Base-by-base conservation (phyloP, 305 asterid species). In the Lippia alba region DNA sequence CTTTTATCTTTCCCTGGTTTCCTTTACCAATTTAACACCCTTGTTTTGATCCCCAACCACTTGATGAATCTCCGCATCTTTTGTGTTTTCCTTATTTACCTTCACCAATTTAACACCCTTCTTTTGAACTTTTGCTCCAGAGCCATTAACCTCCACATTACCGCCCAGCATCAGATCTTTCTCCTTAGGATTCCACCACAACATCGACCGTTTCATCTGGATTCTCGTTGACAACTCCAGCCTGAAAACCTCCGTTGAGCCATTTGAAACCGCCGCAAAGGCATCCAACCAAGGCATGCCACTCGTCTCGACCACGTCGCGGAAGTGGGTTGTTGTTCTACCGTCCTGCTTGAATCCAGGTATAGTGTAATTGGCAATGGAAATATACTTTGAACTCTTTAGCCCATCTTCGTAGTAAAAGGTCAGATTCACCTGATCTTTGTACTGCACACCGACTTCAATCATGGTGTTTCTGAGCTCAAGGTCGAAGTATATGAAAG, bases 271-370 rank as follows among this genome's bases (percentile, higher is more conserved):
- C 17, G 64, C 45, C 11, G 18, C 19, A 33, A 58, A 10, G 20
- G 45, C 64, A 12, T 58, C 64, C 64, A 3, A 30, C 64, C 64
- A 58, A 58, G 64, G 64, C 64, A 58, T 3, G 1, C 64, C 64
- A 30, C 18, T 10, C 12, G 64, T 58, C 45, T 30, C 64, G 45
- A 58, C 64, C 64, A 58, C 64, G 12, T 58, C 64, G 2, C 18
- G 18, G 11, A 18, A 19, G 19, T 58, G 64, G 12, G 64, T 19
- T 0, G 45, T 32, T 10, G 32, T 32, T 0, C 33, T 11, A 58
- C n/a, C 30, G 4, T 30, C 64, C 64, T 34, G 64, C 19, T 58
- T 14, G 12, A 58, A 58, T 30, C 64, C 64, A 20, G 60, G 60
- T 54, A 54, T 6, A 54, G 59, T 54, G 34, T 54, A 54, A 6